phyloP scores from a whole-genome alignment of 345 rosid genomes.

The Gossypium sturtianum region DNA sequence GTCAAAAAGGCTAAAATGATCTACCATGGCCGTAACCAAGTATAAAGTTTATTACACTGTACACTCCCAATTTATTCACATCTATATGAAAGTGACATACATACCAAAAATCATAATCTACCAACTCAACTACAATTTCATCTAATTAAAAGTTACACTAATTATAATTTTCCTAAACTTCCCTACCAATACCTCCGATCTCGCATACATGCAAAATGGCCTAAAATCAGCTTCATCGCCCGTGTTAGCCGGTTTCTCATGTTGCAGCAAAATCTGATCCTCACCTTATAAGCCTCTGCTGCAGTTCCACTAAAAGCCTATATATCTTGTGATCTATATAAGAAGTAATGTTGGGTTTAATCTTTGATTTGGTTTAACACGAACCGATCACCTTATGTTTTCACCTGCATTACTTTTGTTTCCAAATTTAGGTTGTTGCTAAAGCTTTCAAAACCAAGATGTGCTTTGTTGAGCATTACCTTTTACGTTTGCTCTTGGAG shows the following conservation, averaged over 20 bases:
- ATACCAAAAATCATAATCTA: slow-evolving; percentile 34
- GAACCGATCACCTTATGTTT: slow-evolving; percentile 45
- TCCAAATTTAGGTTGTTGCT: slow-evolving; percentile 39
- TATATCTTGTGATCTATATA: neutral
- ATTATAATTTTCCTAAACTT: slow-evolving; percentile 4
- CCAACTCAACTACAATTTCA: slow-evolving; percentile 8
- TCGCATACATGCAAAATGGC: slow-evolving; percentile 14
- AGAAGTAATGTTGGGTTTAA: too few relatives aligned
- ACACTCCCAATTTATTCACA: slow-evolving; percentile 44
- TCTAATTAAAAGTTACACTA: slow-evolving; percentile 19
- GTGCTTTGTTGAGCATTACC: slow-evolving; percentile 34
- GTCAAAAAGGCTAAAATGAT: slow-evolving; percentile 7
- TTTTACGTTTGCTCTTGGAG: slow-evolving; percentile 85
- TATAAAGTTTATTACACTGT: slow-evolving; percentile 34
- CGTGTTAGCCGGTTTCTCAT: slow-evolving; percentile 16
- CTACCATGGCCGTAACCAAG: slow-evolving; percentile 14
- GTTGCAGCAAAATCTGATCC: slow-evolving; percentile 13
- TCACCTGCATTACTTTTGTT: slow-evolving; percentile 87
- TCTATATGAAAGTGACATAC: slow-evolving; percentile 13
- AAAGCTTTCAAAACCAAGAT: slow-evolving; percentile 18
- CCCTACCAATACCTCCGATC: too few relatives aligned
- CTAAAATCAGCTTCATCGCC: neutral
- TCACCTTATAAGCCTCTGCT: too few relatives aligned
- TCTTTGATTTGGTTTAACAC: slow-evolving; percentile 21
- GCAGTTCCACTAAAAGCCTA: slow-evolving; percentile 8